Percentiles rank a stretch among this genome's conserved stretches.
Conservation (phyloP, 2,329 filamentous ascomycete species). For the Microsporum ferrugineum region DNA sequence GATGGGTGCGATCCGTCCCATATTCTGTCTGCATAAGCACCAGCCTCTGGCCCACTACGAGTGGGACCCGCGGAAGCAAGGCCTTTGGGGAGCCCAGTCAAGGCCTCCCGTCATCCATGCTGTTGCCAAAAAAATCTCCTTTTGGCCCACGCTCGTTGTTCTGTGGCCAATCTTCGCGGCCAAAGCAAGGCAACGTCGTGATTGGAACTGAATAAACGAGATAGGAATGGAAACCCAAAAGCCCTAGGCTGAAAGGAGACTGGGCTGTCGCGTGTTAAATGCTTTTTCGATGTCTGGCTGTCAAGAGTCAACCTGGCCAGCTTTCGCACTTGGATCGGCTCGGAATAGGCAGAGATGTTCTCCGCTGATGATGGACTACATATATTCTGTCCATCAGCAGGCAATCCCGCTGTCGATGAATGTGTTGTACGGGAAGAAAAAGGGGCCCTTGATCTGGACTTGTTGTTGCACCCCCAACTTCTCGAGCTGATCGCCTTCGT, state of each 20-base stretch:
- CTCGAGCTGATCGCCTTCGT: neutral
- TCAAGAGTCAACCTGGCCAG: slow-evolving; percentile 1
- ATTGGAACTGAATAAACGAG: slow-evolving; percentile 5
- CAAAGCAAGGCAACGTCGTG: neutral
- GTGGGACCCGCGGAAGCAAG: slow-evolving; percentile 1
- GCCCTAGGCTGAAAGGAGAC: slow-evolving; percentile 1
- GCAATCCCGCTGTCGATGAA: neutral
- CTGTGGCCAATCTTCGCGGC: neutral
- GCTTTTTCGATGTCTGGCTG: slow-evolving; percentile 1
- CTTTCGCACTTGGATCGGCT: neutral
- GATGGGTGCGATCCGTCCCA: slow-evolving; percentile 8
- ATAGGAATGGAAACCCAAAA: neutral
- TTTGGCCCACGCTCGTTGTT: neutral
- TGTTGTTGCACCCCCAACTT: neutral
- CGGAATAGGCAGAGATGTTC: neutral
- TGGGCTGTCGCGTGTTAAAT: slow-evolving; percentile 7
- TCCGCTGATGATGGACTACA: neutral
- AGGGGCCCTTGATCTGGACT: neutral
- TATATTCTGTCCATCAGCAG: neutral
- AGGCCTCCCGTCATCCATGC: neutral
- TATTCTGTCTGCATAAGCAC: neutral
- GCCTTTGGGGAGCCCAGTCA: neutral
- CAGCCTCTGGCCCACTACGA: slow-evolving; percentile 1
- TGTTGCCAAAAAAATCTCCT: neutral
- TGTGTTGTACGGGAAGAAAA: neutral